Base-by-base conservation (phyloP, 495 filamentous ascomycete genomes). In the Tuber aestivum region DNA sequence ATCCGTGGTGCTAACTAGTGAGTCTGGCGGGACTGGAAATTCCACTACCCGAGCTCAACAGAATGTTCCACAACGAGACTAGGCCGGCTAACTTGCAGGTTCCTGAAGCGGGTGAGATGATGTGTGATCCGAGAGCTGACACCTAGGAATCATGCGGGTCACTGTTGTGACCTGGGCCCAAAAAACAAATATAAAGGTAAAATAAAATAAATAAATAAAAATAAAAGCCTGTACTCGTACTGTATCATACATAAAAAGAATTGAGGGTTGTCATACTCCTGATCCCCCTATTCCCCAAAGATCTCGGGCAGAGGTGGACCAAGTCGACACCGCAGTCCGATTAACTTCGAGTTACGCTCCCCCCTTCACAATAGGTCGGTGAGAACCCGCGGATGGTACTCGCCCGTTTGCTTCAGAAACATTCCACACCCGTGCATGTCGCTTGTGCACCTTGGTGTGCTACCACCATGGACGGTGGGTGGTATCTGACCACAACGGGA, bases 161-260 rank as follows among this genome's bases (percentile, higher is more conserved):
- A 65, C 56, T 32, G 27, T 9, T 35, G 56, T 65, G 56, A 65
- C 56, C 56, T 6, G 18, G 27, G 3, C 27, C n/a, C 12, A 32
- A 65, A 65, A 65, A 65, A 35, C n/a, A 32, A 65, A 65, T 40
- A 40, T 40, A 40, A 40, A 40, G n/a, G n/a, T n/a, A 40, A 40
- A 40, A 40, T 32, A 65, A 61, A 61, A n/a, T n/a, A n/a, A n/a
- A n/a, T n/a, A n/a, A 48, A 50, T 32, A 65, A 65, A 65, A 65
- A 16, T 14, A 16, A 32, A 65, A 65, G 32, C 3, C 3, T 1
- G 32, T 27, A n/a, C n/a, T n/a, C n/a, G n/a, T n/a, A n/a, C n/a
- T n/a, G n/a, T n/a, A n/a, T n/a, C n/a, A n/a, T 65, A 12, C 56
- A 65, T 6, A 3, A 2, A 65, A 2, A 65, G 23, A 35, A 35